These are phyloP conservation scores for Oryza meridionalis DNA, from an alignment of 176 grass and related monocot species.

Conservation along the genomic window DNA sequence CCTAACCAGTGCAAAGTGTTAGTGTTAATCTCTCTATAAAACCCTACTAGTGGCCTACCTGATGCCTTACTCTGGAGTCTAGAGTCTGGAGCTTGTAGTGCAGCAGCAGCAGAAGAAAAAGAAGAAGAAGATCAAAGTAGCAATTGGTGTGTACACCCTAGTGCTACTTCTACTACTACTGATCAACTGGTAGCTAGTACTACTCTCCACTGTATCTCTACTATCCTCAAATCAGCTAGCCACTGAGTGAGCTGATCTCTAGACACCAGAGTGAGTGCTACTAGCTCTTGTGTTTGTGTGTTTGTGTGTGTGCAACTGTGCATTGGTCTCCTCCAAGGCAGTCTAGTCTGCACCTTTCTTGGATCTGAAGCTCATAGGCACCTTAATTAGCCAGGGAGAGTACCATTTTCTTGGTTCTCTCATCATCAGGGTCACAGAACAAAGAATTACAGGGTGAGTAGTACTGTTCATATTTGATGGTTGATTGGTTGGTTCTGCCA, in stretches of 20 bases:
- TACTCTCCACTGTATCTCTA: conserved; percentile 59
- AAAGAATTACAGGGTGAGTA: not conserved
- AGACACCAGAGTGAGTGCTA: conserved; percentile 56
- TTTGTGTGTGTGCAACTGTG: conserved; percentile 6
- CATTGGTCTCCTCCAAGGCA: conserved; percentile 41
- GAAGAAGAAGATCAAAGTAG: conserved; percentile 1
- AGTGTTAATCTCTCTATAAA: conserved; percentile 39
- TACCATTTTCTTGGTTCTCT: conserved; percentile 31
- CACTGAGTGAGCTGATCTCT: conserved; percentile 49
- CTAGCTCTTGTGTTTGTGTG: conserved; percentile 24
- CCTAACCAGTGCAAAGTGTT: not conserved
- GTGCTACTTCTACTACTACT: conserved; percentile 38
- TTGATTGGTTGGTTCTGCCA: not conserved
- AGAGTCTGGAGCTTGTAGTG: conserved; percentile 64
- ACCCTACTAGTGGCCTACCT: conserved; percentile 36
- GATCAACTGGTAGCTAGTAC: conserved; percentile 1
- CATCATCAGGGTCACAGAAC: conserved; percentile 13
- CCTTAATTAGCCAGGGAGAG: not conserved
- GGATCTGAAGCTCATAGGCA: conserved; percentile 46
- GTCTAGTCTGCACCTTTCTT: conserved; percentile 28
- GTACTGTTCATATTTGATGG: not conserved
- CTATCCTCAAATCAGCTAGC: conserved; percentile 39
- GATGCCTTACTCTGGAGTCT: conserved; percentile 57
- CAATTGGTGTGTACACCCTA: conserved; percentile 39
- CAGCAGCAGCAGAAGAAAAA: not conserved